These are phyloP conservation scores for Histomonas meleagridis DNA, from an alignment of 208 protist species.

Conservation along the genomic window DNA sequence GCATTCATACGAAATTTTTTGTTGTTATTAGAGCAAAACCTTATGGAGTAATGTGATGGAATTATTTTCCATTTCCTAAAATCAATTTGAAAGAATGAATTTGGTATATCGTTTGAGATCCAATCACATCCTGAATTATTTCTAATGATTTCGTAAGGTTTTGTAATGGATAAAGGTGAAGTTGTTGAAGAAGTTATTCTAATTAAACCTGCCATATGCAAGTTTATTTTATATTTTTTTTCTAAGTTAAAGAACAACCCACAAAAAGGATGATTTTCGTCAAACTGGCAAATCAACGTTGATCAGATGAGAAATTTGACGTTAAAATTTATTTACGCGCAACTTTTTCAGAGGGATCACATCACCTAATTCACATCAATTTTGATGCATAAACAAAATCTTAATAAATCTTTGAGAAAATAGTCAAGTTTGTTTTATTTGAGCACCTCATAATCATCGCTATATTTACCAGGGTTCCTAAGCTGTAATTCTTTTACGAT, in stretches of 20 bases:
- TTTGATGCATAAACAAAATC: no score
- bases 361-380: no score
- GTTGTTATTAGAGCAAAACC: neutral
- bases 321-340: no score
- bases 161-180: neutral
- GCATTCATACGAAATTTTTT: neutral
- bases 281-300: no score
- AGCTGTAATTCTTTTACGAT: neutral
- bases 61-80: neutral
- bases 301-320: no score
- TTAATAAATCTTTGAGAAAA: no score
- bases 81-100: neutral
- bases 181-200: neutral
- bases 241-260: neutral
- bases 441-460: no score
- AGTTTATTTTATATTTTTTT: neutral
- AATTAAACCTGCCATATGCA: neutral
- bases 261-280: neutral
- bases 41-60: neutral
- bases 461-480: no score
- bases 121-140: neutral
- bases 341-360: no score
- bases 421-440: no score
- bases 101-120: neutral
- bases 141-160: neutral